Conservation (phyloP, 129 eudicot species). For the Apium graveolens region DNA sequence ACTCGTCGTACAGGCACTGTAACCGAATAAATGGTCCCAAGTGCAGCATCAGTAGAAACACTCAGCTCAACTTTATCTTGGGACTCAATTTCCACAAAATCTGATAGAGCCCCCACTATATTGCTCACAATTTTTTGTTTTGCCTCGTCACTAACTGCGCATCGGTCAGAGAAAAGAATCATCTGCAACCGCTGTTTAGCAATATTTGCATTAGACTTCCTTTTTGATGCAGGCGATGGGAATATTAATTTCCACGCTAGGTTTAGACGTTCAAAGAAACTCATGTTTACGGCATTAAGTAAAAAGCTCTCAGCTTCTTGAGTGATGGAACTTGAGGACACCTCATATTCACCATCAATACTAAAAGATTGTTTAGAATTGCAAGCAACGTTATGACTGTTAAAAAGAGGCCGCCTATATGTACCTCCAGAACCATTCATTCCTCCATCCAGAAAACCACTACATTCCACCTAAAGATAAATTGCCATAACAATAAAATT, state of each 20-base stretch:
- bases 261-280: constrained; percentile 72
- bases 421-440: constrained; percentile 20
- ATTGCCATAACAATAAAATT: constrained; percentile 4
- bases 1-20: constrained; percentile 86
- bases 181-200: constrained; percentile 86
- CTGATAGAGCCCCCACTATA: constrained; percentile 67
- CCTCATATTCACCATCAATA: constrained; percentile 7
- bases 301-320: constrained; percentile 70
- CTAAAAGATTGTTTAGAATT: constrained; percentile 44
- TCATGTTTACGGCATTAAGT: constrained; percentile 66
- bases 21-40: constrained; percentile 84
- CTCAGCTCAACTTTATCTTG: constrained; percentile 83
- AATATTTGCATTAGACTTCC: constrained; percentile 61
- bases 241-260: constrained; percentile 81
- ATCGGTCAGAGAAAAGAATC: constrained; percentile 87
- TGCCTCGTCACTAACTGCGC: constrained; percentile 92
- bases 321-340: constrained; percentile 29
- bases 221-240: constrained; percentile 46
- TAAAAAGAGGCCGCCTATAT: constrained; percentile 24
- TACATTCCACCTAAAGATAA: constrained; percentile 40
- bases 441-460: constrained; percentile 29
- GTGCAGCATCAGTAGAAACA: constrained; percentile 68
- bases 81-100: constrained; percentile 87
- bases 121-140: constrained; percentile 73
- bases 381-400: constrained; percentile 34